Conservation (phyloP, 495 filamentous ascomycete species). For the Chlorociboria aeruginascens region DNA sequence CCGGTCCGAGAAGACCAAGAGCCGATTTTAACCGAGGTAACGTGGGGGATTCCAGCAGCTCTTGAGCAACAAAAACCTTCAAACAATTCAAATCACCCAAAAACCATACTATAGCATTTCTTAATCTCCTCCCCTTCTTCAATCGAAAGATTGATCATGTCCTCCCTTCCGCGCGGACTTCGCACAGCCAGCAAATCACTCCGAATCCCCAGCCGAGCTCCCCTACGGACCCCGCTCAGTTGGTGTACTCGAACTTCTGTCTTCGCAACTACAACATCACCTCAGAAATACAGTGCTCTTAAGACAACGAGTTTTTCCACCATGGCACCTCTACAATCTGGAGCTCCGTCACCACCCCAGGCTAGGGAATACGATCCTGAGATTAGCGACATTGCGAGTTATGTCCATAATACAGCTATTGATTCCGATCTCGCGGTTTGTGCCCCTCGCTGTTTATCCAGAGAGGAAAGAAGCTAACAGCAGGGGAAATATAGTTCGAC, state of each 20-base stretch:
- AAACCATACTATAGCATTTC: too few species aligned
- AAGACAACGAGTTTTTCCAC: conserved; percentile 36
- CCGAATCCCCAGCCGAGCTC: conserved; percentile 15
- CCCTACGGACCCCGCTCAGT: conserved; percentile 14
- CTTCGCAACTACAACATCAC: conserved; percentile 9
- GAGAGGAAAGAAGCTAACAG: conserved; percentile 3
- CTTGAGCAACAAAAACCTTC: too few species aligned
- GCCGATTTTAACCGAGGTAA: too few species aligned
- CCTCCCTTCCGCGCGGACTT: conserved; percentile 18
- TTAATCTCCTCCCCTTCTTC: conserved; percentile 2
- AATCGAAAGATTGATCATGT: conserved; percentile 16
- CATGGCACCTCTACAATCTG: conserved; percentile 40
- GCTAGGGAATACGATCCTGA: conserved; percentile 70
- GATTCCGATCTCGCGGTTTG: conserved; percentile 86
- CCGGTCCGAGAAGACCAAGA: too few species aligned
- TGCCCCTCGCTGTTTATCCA: conserved; percentile 6
- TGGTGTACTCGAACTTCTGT: background rate
- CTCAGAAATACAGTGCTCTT: background rate
- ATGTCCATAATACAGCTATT: conserved; percentile 85
- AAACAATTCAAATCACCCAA: too few species aligned
- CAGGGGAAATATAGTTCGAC: conserved; percentile 53
- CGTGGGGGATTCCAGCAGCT: too few species aligned
- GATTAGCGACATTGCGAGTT: conserved; percentile 86
- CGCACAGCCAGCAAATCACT: conserved; percentile 18
- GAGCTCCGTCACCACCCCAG: conserved; percentile 34